Conservation (phyloP, 1,284 basidiomycete genomes). For the Schizophyllum commune region DNA sequence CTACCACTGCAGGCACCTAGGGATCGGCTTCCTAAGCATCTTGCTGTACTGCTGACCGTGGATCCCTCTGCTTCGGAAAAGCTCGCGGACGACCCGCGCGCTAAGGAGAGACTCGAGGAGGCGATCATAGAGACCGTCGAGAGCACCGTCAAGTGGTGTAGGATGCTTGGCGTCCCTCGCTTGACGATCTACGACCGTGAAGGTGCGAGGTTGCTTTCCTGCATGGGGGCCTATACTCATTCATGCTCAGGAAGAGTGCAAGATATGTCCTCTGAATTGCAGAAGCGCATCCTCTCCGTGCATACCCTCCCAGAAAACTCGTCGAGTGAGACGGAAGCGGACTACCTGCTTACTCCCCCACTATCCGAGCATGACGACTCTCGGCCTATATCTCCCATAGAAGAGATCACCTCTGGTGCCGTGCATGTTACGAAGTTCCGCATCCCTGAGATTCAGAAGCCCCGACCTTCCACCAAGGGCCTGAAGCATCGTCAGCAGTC, state of each 20-base stretch:
- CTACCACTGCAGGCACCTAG: conserved; percentile 40
- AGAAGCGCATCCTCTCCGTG: conserved; percentile 24
- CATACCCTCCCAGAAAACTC: conserved; percentile 23
- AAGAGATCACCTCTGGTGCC: conserved; percentile 18
- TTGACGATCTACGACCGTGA: conserved; percentile 64
- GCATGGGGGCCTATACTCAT: conserved; percentile 4
- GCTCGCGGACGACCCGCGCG: not conserved
- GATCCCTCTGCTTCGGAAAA: conserved; percentile 25
- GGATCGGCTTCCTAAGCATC: conserved; percentile 50
- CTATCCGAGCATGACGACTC: conserved; percentile 61
- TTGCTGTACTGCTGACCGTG: conserved; percentile 53
- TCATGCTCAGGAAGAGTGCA: conserved; percentile 37
- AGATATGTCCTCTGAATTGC: conserved; percentile 32
- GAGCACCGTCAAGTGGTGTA: conserved; percentile 52
- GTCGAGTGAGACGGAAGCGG: conserved; percentile 43
- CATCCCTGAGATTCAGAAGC: conserved; percentile 13
- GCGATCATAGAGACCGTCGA: conserved; percentile 44
- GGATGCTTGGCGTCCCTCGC: conserved; percentile 42
- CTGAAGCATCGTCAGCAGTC: not conserved
- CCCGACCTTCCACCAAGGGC: conserved; percentile 12
- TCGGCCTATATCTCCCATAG: conserved; percentile 46
- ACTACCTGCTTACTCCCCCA: conserved; percentile 67
- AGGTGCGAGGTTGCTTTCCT: conserved; percentile 35
- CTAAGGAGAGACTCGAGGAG: conserved; percentile 24
- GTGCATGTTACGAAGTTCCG: conserved; percentile 32